Evolutionary conservation across 1,284 basidiomycete genomes (phyloP).

Genomic region (Ceratobasidium sp.): DNA sequence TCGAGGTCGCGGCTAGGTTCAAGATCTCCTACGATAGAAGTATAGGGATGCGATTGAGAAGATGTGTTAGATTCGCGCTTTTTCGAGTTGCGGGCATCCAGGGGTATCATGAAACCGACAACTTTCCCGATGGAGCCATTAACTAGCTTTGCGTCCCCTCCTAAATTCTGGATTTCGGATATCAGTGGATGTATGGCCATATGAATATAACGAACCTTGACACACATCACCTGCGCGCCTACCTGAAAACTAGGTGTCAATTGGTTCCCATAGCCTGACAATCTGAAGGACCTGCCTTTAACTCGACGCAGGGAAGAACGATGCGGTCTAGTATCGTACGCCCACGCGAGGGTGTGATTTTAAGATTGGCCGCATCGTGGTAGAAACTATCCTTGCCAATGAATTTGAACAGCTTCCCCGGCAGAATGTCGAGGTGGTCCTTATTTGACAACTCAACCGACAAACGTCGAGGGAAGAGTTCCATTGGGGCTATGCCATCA

Average conservation of each 20-base stretch:
- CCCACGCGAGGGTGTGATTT: slow-evolving; percentile 48
- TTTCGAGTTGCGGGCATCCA: slow-evolving; percentile 2
- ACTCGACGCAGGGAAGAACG: slow-evolving; percentile 48
- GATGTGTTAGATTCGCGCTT: slow-evolving; percentile 2
- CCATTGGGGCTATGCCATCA: slow-evolving; percentile 44
- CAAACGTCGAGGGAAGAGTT: slow-evolving; percentile 43
- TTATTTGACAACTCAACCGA: slow-evolving; percentile 42
- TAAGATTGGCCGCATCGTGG: slow-evolving; percentile 50
- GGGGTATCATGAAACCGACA: slow-evolving; percentile 40
- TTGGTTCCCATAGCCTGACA: too few species aligned
- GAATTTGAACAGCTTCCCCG: background rate
- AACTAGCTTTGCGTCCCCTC: slow-evolving; percentile 34
- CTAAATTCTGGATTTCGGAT: slow-evolving; percentile 35
- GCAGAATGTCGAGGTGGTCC: slow-evolving; percentile 19
- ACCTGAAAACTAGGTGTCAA: slow-evolving; percentile 7
- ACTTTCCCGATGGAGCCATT: slow-evolving; percentile 47
- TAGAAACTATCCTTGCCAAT: slow-evolving; percentile 48
- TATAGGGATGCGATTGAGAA: background rate
- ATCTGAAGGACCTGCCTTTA: slow-evolving; percentile 1
- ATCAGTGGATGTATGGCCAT: background rate
- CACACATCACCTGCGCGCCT: slow-evolving; percentile 48
- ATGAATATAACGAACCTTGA: slow-evolving; percentile 20
- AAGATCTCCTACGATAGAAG: slow-evolving; percentile 1
- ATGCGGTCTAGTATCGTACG: slow-evolving; percentile 52
- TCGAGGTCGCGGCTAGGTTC: background rate